Evolutionary conservation across 2,329 filamentous ascomycete species (phyloP).

Genomic region (Akanthomyces lecanii): DNA sequence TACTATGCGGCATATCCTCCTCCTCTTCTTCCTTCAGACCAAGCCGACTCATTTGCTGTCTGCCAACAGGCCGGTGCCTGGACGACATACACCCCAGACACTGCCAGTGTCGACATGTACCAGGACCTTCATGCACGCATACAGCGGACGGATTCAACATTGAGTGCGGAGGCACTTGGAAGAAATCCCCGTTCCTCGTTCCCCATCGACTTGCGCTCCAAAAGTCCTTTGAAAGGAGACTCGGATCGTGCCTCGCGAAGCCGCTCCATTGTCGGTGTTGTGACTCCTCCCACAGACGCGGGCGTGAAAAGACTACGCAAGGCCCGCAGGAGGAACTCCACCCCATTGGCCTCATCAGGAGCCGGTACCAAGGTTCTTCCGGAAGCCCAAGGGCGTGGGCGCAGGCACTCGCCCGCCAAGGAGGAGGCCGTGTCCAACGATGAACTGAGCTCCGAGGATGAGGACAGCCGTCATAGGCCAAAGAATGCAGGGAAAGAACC

Average conservation of each 20-base stretch:
- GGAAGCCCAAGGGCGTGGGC: not conserved
- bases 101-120: not conserved
- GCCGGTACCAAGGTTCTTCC: not conserved
- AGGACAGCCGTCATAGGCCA: slow-evolving; percentile 12
- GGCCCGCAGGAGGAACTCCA: not conserved
- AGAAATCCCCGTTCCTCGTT: not conserved
- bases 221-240: slow-evolving; percentile 3
- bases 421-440: slow-evolving; percentile 5
- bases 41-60: not conserved
- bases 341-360: not conserved
- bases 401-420: not conserved
- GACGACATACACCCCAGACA: not conserved
- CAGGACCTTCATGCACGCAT: not conserved
- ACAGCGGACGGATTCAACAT: not conserved
- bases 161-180: not conserved
- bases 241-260: slow-evolving; percentile 1
- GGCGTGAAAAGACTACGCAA: slow-evolving; percentile 7
- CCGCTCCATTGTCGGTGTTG: slow-evolving; percentile 1
- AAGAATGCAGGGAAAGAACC: slow-evolving; percentile 1
- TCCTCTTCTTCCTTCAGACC: not conserved
- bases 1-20: not conserved
- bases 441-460: slow-evolving; percentile 8
- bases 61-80: slow-evolving; percentile 2
- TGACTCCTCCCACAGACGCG: not conserved
- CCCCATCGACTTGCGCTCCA: not conserved